Evolutionary conservation across 441 rosid species (phyloP).

Genomic region (Capsella rubella): DNA sequence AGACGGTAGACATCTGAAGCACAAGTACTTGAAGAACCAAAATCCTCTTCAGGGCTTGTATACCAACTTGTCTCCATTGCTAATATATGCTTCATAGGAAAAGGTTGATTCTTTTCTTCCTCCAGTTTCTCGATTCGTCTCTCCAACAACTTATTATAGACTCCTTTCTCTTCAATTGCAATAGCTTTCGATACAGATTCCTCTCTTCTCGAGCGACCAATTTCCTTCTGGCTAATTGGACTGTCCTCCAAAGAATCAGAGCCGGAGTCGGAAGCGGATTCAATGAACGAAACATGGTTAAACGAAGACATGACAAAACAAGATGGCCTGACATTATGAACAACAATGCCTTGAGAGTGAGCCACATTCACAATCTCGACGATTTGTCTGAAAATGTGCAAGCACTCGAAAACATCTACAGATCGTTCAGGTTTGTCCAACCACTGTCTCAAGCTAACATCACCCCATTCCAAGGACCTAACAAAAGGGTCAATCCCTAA

Average conservation of each 20-base stretch:
- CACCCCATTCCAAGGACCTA: conserved; percentile 69
- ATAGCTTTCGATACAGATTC: conserved; percentile 45
- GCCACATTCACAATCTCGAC: conserved; percentile 85
- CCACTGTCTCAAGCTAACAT: conserved; percentile 94
- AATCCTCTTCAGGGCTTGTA: conserved; percentile 84
- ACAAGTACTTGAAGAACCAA: conserved; percentile 68
- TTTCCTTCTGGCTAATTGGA: conserved; percentile 58
- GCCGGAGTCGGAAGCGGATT: conserved; percentile 95
- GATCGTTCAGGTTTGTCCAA: conserved; percentile 74
- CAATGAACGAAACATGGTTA: conserved; percentile 89
- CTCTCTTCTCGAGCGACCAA: conserved; percentile 50
- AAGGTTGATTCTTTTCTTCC: conserved; percentile 73
- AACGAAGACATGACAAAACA: conserved; percentile 89
- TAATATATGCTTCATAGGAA: conserved; percentile 91
- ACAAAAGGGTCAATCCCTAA: conserved; percentile 59
- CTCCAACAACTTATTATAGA: conserved; percentile 52
- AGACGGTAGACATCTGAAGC: conserved; percentile 88
- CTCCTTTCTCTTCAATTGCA: conserved; percentile 54
- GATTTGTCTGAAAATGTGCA: conserved; percentile 86
- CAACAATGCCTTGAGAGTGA: conserved; percentile 82
- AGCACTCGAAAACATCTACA: conserved; percentile 79
- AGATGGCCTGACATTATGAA: conserved; percentile 86
- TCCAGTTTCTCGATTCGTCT: conserved; percentile 48
- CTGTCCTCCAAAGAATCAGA: conserved; percentile 88
- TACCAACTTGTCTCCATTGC: conserved; percentile 91